phyloP scores from a whole-genome alignment of 257 asterid genomes.

The Solanum corneliomulleri region DNA sequence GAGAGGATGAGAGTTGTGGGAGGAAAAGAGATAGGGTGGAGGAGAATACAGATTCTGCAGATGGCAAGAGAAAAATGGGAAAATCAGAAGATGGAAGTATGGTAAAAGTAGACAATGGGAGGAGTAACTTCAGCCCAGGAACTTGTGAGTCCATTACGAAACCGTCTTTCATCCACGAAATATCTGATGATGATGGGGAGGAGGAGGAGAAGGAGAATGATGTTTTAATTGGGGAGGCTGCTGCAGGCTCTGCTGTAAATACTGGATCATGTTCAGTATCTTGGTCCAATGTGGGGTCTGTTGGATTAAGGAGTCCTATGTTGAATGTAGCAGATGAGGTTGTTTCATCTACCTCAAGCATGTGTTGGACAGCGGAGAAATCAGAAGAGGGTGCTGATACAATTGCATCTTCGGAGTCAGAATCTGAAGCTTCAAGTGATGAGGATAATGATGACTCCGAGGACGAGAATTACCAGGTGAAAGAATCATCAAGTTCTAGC shows the following conservation, averaged over 20 bases:
- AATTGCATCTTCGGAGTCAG: not conserved
- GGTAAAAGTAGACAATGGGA: not conserved
- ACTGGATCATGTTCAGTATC: not conserved
- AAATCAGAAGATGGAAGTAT: not conserved
- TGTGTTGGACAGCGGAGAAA: not conserved
- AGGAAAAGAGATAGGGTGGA: not conserved
- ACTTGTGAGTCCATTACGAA: not conserved
- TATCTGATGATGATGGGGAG: not conserved
- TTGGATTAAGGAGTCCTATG: not conserved
- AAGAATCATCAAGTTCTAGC: not conserved
- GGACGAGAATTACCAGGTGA: not conserved
- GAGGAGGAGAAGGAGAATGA: not conserved
- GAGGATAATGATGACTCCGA: slow-evolving; percentile 10
- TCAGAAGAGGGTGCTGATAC: not conserved
- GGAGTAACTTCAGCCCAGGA: not conserved
- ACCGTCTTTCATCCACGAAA: not conserved
- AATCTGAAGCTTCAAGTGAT: slow-evolving; percentile 3
- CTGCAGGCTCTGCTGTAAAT: not conserved
- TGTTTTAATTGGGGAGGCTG: not conserved
- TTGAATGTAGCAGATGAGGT: not conserved
- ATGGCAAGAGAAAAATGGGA: not conserved
- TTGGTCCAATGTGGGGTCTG: not conserved
- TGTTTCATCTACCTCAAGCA: slow-evolving; percentile 7
- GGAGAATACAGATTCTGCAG: not conserved
- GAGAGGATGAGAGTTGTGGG: not conserved